Evolutionary conservation across 129 eudicot genomes (phyloP).

Genomic region (Sambucus nigra): DNA sequence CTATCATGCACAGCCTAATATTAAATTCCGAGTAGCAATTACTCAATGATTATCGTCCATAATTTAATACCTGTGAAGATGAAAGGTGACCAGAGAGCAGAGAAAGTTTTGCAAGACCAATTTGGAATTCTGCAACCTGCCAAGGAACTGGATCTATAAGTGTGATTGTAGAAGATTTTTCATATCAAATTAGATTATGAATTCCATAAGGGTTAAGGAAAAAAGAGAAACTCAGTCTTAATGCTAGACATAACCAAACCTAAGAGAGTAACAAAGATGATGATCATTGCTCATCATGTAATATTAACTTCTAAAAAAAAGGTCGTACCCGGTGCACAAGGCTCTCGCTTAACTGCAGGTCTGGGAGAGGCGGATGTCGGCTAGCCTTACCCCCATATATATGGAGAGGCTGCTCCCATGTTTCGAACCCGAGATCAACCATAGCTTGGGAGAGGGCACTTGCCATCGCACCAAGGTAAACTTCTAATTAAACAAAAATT

Average conservation of each 20-base stretch:
- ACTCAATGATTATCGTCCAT: background rate
- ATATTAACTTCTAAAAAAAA: too few species aligned
- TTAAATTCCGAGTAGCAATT: too few species aligned
- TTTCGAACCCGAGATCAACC: too few species aligned
- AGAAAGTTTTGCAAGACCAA: slow-evolving; percentile 92
- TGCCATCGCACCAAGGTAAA: too few species aligned
- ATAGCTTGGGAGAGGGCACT: too few species aligned
- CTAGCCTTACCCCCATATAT: too few species aligned
- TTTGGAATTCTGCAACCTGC: slow-evolving; percentile 91
- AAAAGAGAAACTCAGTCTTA: slow-evolving; percentile 1
- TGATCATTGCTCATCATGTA: too few species aligned
- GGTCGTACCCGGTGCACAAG: too few species aligned
- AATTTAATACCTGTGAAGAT: slow-evolving; percentile 62
- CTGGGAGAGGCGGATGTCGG: too few species aligned
- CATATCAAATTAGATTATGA: background rate
- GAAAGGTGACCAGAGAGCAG: slow-evolving; percentile 59
- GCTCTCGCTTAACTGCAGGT: too few species aligned
- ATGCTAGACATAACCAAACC: background rate
- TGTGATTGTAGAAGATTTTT: slow-evolving; percentile 8
- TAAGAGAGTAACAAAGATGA: background rate
- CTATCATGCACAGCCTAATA: too few species aligned
- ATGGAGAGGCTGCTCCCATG: too few species aligned
- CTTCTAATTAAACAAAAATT: background rate
- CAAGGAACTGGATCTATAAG: slow-evolving; percentile 19
- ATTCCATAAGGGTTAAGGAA: background rate